These are phyloP conservation scores for Penicillium turbatum DNA, from an alignment of 495 filamentous ascomycete species.

Conservation along the genomic window DNA sequence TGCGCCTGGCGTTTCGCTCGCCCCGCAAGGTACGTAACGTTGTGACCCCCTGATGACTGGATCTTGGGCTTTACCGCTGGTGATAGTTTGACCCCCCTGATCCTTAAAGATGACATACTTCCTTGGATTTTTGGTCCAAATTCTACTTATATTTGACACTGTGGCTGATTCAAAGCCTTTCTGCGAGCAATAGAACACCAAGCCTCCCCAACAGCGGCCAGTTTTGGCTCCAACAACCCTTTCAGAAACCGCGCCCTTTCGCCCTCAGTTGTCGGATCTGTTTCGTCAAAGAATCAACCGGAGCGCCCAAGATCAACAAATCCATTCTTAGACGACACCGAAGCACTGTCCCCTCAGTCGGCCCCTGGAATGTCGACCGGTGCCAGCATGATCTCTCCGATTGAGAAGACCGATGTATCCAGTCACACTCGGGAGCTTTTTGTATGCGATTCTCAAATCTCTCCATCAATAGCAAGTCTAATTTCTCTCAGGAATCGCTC, in stretches of 20 bases:
- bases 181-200: slow-evolving; percentile 20
- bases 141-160: not conserved
- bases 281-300: slow-evolving; percentile 37
- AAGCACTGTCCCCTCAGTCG: slow-evolving; percentile 48
- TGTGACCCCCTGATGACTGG: not conserved
- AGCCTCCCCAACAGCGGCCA: slow-evolving; percentile 50
- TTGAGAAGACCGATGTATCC: slow-evolving; percentile 49
- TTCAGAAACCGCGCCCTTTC: slow-evolving; percentile 88
- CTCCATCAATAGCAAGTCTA: not conserved
- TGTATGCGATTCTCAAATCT: slow-evolving; percentile 54
- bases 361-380: slow-evolving; percentile 35
- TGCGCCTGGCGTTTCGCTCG: slow-evolving; percentile 38
- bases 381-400: slow-evolving; percentile 55
- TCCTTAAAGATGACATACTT: slow-evolving; percentile 3
- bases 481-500: slow-evolving; percentile 36
- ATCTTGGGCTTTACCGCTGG: not conserved
- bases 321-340: slow-evolving; percentile 79
- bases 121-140: slow-evolving; percentile 5
- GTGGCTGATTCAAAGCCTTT: slow-evolving; percentile 11
- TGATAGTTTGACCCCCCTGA: slow-evolving; percentile 1
- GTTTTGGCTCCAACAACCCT: slow-evolving; percentile 92
- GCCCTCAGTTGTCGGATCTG: slow-evolving; percentile 50
- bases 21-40: slow-evolving; percentile 39
- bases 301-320: slow-evolving; percentile 80
- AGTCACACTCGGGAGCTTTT: slow-evolving; percentile 79